A percentile compares a stretch with the other conserved stretches of the same genome.
These are phyloP conservation scores for Solanum hybrid DNA, from an alignment of 305 asterid species.

Conservation along the genomic window DNA sequence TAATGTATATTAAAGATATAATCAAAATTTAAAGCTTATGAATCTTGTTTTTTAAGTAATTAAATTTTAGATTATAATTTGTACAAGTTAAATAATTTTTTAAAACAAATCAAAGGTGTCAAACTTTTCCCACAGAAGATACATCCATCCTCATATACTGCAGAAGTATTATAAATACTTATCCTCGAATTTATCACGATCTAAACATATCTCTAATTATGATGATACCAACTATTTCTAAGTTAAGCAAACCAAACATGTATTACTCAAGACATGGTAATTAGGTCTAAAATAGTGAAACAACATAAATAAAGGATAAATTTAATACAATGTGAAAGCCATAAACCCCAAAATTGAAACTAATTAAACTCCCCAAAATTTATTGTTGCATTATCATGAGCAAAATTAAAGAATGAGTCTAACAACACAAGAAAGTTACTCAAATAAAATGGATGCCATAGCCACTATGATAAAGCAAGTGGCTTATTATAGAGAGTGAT, in stretches of 20 bases:
- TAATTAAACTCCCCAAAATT: neutral
- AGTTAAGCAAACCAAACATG: neutral
- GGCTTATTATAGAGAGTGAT: neutral
- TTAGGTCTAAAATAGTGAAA: neutral
- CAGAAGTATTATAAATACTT: neutral
- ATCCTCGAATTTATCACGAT: neutral
- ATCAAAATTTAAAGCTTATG: neutral
- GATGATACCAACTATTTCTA: neutral
- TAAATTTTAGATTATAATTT: neutral
- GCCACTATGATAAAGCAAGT: no score
- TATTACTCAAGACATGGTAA: neutral
- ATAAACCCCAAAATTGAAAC: neutral
- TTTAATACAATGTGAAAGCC: neutral
- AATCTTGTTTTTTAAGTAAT: no score
- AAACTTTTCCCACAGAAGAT: fast-evolving
- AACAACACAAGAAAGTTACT: neutral
- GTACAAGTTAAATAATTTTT: neutral
- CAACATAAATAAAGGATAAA: neutral
- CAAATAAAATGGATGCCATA: neutral
- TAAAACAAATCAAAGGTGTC: neutral
- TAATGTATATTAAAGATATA: neutral
- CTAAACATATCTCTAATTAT: no score
- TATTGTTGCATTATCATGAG: neutral
- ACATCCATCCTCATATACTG: neutral
- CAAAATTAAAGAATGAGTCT: neutral